These are phyloP conservation scores for Geotrichum klebahnii DNA, from an alignment of 1,139 yeast species.

Conservation along the genomic window DNA sequence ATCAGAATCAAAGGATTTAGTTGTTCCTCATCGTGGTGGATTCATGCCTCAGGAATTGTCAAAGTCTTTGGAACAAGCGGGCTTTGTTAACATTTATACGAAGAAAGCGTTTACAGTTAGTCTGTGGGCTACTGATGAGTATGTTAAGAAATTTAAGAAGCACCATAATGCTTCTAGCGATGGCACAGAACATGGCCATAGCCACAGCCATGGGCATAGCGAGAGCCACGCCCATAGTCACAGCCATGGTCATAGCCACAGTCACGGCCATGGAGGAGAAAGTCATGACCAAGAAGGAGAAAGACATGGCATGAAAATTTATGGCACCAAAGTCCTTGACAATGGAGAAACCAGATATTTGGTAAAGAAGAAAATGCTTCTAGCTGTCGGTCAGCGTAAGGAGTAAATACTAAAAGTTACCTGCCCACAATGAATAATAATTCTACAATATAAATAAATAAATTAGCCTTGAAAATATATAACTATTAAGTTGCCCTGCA, in stretches of 20 bases:
- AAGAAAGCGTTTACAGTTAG: conserved; percentile 24
- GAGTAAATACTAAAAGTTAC: conserved; percentile 4
- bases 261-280: conserved; percentile 3
- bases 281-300: background rate
- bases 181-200: background rate
- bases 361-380: conserved; percentile 23
- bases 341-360: conserved; percentile 23
- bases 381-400: conserved; percentile 24
- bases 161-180: conserved; percentile 6
- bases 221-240: background rate
- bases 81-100: conserved; percentile 25
- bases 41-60: conserved; percentile 21
- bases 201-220: conserved; percentile 6
- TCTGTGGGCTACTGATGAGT: conserved; percentile 30
- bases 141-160: conserved; percentile 19
- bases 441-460: background rate
- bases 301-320: conserved; percentile 15
- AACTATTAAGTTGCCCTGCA: too few relatives aligned
- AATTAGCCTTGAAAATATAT: too few relatives aligned
- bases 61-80: conserved; percentile 25
- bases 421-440: background rate
- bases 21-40: conserved; percentile 28
- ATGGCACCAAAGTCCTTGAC: conserved; percentile 16
- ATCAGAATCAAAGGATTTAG: conserved; percentile 17
- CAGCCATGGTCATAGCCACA: background rate